phyloP scores from a whole-genome alignment of 2,329 filamentous ascomycete species.

The Alternaria rosae region DNA sequence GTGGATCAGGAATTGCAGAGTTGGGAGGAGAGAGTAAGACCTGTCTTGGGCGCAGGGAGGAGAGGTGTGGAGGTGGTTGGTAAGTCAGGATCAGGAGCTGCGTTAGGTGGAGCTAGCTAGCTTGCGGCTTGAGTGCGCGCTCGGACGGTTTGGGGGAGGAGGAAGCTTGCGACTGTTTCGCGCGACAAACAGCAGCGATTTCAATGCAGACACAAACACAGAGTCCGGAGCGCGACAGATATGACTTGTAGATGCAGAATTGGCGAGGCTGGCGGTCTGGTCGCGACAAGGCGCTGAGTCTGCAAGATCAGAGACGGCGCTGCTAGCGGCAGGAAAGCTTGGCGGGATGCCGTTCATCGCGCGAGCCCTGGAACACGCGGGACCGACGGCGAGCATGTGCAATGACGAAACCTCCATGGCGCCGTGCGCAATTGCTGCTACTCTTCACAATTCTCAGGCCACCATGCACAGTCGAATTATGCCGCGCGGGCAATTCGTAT shows the following conservation, averaged over 20 bases:
- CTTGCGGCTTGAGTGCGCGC: constrained; percentile 31
- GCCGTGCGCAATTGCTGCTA: constrained; percentile 21
- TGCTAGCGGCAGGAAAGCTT: constrained; percentile 21
- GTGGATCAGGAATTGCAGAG: constrained; percentile 23
- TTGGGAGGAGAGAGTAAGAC: constrained; percentile 33
- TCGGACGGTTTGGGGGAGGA: constrained; percentile 26
- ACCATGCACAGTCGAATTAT: constrained; percentile 20
- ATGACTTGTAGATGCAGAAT: constrained; percentile 15
- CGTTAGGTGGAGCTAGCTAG: constrained; percentile 27
- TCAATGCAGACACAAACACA: constrained; percentile 18
- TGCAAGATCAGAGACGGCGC: constrained; percentile 19
- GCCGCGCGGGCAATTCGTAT: constrained; percentile 18
- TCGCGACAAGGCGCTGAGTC: constrained; percentile 11
- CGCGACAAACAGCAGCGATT: constrained; percentile 8
- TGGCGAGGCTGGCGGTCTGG: constrained; percentile 29
- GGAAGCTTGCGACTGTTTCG: constrained; percentile 23
- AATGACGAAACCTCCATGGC: constrained; percentile 27
- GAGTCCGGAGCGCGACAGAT: constrained; percentile 5
- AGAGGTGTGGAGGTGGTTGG: constrained; percentile 33
- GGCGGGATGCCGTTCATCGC: constrained; percentile 16
- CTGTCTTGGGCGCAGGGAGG: constrained; percentile 33
- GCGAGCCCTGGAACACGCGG: constrained; percentile 7
- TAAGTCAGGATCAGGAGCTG: constrained; percentile 34
- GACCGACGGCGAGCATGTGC: constrained; percentile 18
- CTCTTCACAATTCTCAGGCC: neutral